Base-by-base conservation (phyloP, 2,329 filamentous ascomycete species). In the Paecilomyces variotii region DNA sequence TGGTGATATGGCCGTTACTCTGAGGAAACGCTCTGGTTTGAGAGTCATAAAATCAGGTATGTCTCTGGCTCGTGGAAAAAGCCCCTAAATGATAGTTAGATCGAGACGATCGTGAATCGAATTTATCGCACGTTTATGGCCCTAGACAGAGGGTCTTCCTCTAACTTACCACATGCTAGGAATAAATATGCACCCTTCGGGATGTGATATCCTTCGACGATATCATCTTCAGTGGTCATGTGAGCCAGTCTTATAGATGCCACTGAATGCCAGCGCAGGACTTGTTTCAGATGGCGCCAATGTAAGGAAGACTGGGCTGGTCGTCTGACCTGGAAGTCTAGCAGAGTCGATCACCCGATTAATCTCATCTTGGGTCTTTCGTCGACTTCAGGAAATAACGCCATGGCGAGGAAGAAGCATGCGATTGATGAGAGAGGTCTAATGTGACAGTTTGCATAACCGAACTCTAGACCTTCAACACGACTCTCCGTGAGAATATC, bases 401-500 rank as follows among this genome's bases (percentile, higher is more conserved):
- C 75, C 61, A 80, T 81, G 0, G 79, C 79, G 0, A 82, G 72
- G 7, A 79, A 67, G 61, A 81, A 81, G 0, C 63, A 64, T 53
- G 62, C 60, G 5, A 76, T 61, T 2, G 71, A 67, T 2, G 68
- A 75, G 0, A 74, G 69, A 2, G 71, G 71, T 79, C 74, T 72
- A 35, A 2, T 0, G 10, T 28, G 11, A 5, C 4, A 27, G 50
- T 45, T 0, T 24, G 39, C 7, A 45, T 45, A 24, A 2, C 19
- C 4, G 4, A 19, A 19, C 9, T 45, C 4, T 2, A 45, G 14
- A n/a, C 14, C 3, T 6, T 4, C 4, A 12, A 19, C 6, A 19
- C 4, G 35, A 9, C 39, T 24, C 2, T 24, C 2, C 39, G 7
- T 19, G 1, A 45, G 9, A 4, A 24, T 12, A 25, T 26, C 10